These are phyloP conservation scores for Coemansia sp. DNA, from an alignment of 192 early-diverging fungal genomes.

Conservation along the genomic window DNA sequence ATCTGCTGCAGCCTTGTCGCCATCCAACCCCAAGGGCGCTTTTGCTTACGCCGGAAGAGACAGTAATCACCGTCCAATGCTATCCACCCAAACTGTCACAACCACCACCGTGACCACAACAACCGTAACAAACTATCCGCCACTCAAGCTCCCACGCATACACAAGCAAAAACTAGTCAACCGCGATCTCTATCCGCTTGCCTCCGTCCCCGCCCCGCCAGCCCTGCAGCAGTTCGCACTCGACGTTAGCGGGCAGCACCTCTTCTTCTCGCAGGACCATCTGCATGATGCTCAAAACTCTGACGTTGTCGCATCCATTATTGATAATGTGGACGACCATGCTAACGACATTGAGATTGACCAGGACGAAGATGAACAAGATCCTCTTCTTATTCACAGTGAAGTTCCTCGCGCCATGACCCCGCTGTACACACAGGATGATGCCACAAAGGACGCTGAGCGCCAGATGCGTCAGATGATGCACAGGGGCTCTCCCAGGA, in stretches of 20 bases:
- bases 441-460: slow-evolving; percentile 18
- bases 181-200: slow-evolving; percentile 68
- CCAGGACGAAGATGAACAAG: slow-evolving; percentile 2
- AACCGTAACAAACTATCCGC: slow-evolving; percentile 78
- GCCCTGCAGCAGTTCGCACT: slow-evolving; percentile 77
- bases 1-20: not conserved
- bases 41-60: not conserved
- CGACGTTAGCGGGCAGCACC: slow-evolving; percentile 71
- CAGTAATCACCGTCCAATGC: slow-evolving; percentile 48
- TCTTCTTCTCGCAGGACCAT: slow-evolving; percentile 60
- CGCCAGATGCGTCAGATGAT: slow-evolving; percentile 9
- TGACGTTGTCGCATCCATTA: not conserved
- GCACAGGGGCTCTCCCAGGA: slow-evolving; percentile 1
- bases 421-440: slow-evolving; percentile 49
- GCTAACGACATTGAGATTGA: not conserved
- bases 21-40: not conserved
- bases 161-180: slow-evolving; percentile 54
- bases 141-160: slow-evolving; percentile 63
- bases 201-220: slow-evolving; percentile 70
- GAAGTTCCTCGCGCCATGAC: slow-evolving; percentile 41
- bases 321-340: slow-evolving; percentile 28
- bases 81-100: slow-evolving; percentile 59
- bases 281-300: slow-evolving; percentile 26
- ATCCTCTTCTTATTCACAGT: not conserved
- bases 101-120: slow-evolving; percentile 78